Evolutionary conservation across 225 moss, liverwort and hornwort species (phyloP).

Genomic region (Neckera pumila): DNA sequence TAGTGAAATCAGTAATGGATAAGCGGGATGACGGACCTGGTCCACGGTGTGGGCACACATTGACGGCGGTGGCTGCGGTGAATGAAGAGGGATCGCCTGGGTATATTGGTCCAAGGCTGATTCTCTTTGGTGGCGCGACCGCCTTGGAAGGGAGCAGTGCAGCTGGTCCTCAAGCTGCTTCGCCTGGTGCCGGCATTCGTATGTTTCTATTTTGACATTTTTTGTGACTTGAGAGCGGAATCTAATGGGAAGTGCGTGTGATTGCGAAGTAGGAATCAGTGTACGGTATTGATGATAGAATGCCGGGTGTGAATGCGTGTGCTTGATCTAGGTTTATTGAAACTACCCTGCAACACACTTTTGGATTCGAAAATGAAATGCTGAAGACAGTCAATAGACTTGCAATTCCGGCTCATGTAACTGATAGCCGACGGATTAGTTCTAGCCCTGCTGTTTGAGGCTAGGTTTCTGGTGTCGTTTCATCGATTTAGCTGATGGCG

Average conservation of each 20-base stretch:
- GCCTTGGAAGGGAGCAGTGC: constrained; percentile 70
- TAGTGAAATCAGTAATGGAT: constrained; percentile 37
- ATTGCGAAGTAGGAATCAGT: neutral
- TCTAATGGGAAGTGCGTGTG: neutral
- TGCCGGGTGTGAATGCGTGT: neutral
- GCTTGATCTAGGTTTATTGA: neutral
- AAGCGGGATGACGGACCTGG: constrained; percentile 85
- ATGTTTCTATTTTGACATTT: constrained; percentile 2
- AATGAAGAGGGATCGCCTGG: constrained; percentile 70
- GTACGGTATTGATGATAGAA: neutral
- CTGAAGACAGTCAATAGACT: neutral
- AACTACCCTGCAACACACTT: neutral
- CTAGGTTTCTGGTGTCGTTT: neutral
- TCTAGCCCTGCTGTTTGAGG: neutral
- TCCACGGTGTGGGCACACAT: constrained; percentile 74
- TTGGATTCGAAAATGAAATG: neutral
- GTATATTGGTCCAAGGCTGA: constrained; percentile 72
- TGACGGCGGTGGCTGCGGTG: constrained; percentile 75
- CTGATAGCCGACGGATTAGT: neutral
- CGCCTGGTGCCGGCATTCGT: constrained; percentile 84
- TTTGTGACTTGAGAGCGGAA: neutral
- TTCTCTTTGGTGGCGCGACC: constrained; percentile 81
- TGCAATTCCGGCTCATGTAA: neutral
- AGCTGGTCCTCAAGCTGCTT: constrained; percentile 52
- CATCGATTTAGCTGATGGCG: neutral